Conservation (phyloP, 495 filamentous ascomycete genomes). For the Parathielavia appendiculata region DNA sequence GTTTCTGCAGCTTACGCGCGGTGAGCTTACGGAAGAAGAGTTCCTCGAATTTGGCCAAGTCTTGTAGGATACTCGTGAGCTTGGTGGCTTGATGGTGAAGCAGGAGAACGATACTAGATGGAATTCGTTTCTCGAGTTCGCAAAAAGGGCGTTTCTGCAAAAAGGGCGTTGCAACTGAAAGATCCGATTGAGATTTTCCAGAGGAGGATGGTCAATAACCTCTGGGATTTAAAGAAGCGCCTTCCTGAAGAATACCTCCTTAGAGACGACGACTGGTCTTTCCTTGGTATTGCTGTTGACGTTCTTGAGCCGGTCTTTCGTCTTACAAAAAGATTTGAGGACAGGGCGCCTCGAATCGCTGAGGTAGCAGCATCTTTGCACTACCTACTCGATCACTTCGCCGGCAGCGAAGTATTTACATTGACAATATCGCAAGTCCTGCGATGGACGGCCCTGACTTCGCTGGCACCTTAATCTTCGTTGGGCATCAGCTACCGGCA, state of each 20-base stretch:
- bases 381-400: slow-evolving; percentile 3
- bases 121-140: slow-evolving; percentile 1
- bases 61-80: not conserved
- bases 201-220: not conserved
- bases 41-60: not conserved
- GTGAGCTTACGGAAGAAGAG: not conserved
- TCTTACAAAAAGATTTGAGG: not conserved
- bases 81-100: slow-evolving; percentile 2
- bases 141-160: no score
- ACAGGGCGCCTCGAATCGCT: slow-evolving; percentile 3
- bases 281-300: not conserved
- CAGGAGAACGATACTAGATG: not conserved
- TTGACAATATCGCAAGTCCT: not conserved
- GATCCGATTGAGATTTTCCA: slow-evolving; percentile 6
- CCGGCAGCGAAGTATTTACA: slow-evolving; percentile 3
- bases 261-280: slow-evolving; percentile 1
- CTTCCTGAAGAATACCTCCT: not conserved
- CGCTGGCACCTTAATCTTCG: not conserved
- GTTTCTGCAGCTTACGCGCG: not conserved
- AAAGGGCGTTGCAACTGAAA: slow-evolving; percentile 3
- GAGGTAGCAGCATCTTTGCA: slow-evolving; percentile 1
- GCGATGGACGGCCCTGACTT: not conserved
- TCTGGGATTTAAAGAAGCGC: not conserved
- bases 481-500: not conserved
- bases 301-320: slow-evolving; percentile 1